Evolutionary conservation across 2,329 filamentous ascomycete genomes (phyloP).

Genomic region (Sporothrix pseudoabietina): DNA sequence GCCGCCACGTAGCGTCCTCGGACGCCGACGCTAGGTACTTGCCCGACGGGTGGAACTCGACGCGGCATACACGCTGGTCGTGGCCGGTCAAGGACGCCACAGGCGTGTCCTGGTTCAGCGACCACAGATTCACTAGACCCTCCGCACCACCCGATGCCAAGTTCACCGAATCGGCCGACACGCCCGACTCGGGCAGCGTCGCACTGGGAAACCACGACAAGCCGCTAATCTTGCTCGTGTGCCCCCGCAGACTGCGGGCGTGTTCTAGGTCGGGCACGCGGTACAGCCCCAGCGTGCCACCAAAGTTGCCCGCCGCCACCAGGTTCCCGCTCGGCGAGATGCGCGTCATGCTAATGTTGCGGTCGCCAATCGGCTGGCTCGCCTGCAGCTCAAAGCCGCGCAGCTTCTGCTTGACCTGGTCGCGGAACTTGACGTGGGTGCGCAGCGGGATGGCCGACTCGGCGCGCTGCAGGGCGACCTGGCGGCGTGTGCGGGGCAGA

Average conservation of each 20-base stretch:
- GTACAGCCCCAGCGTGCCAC: constrained; percentile 82
- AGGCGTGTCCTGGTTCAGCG: constrained; percentile 81
- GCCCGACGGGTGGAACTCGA: constrained; percentile 93
- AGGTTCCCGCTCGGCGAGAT: constrained; percentile 84
- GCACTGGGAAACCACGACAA: constrained; percentile 87
- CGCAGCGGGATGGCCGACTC: constrained; percentile 83
- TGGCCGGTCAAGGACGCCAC: constrained; percentile 81
- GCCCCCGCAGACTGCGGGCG: constrained; percentile 74
- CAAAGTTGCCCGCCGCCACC: constrained; percentile 91
- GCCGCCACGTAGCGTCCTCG: constrained; percentile 92
- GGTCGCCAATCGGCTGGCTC: constrained; percentile 87
- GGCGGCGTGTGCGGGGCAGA: constrained; percentile 75
- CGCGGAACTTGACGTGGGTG: constrained; percentile 90
- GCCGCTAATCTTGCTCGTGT: constrained; percentile 86
- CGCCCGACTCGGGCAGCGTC: constrained; percentile 68
- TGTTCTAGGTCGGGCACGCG: constrained; percentile 80
- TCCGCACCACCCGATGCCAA: constrained; percentile 90
- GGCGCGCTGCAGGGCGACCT: constrained; percentile 73
- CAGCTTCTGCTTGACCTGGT: constrained; percentile 80
- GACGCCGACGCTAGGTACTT: constrained; percentile 89
- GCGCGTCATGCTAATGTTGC: constrained; percentile 87
- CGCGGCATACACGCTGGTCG: constrained; percentile 80
- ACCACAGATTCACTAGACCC: constrained; percentile 87
- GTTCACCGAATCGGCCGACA: constrained; percentile 75
- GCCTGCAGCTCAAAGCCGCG: constrained; percentile 87